Conservation (phyloP, 805 yeast species). For the Candida xiaguanensis region DNA sequence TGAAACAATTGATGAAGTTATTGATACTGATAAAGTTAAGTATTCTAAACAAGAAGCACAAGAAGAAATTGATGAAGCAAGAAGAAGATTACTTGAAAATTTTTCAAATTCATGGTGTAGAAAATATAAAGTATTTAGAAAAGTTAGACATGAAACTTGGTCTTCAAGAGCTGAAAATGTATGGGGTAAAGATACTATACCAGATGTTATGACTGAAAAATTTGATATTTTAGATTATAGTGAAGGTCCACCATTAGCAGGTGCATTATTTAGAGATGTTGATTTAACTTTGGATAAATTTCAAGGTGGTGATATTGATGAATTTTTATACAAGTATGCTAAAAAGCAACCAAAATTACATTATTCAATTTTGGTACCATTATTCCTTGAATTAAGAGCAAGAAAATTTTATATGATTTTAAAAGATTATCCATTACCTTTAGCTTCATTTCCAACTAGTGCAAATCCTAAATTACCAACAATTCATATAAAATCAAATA, state of each 20-base stretch:
- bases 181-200: slow-evolving; percentile 35
- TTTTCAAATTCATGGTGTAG: slow-evolving; percentile 33
- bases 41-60: slow-evolving; percentile 23
- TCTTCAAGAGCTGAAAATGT: slow-evolving; percentile 18
- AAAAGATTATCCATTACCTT: slow-evolving; percentile 56
- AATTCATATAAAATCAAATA: slow-evolving; percentile 36
- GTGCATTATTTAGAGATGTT: slow-evolving; percentile 25
- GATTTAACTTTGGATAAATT: slow-evolving; percentile 28
- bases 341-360: slow-evolving; percentile 51
- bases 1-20: slow-evolving; percentile 2
- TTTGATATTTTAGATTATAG: slow-evolving; percentile 33
- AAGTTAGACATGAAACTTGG: slow-evolving; percentile 23
- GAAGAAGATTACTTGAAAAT: slow-evolving; percentile 20
- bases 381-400: slow-evolving; percentile 44
- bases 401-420: slow-evolving; percentile 41
- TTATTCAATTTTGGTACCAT: slow-evolving; percentile 55
- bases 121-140: slow-evolving; percentile 25
- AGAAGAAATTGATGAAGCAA: slow-evolving; percentile 23
- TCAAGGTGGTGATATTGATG: slow-evolving; percentile 29
- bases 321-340: slow-evolving; percentile 32
- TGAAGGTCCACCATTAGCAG: slow-evolving; percentile 31
- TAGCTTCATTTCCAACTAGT: slow-evolving; percentile 46
- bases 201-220: slow-evolving; percentile 25
- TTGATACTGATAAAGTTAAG: background rate
- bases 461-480: slow-evolving; percentile 21